Evolutionary conservation across 768 basidiomycete genomes (phyloP), one percentile per base, ranked within the genome.

Genomic region (Fomitopsis pulvina): DNA sequence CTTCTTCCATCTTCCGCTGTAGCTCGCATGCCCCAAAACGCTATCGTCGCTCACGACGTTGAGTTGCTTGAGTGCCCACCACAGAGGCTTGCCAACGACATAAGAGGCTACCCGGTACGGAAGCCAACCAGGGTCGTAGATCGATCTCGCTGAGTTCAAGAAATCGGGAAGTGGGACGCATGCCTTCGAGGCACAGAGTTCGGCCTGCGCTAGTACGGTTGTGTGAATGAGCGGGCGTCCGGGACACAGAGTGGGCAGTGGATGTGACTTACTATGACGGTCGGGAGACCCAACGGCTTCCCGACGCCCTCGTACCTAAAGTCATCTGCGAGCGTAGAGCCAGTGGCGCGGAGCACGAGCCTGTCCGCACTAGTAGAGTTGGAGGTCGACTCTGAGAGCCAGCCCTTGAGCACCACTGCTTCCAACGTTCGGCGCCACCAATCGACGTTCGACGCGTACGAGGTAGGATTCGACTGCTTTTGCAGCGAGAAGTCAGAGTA

Each of bases 401-500:
- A 67, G 1, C 85, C 85, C 22, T 69, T 71, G 47, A 71, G 62
- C n/a, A 85, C 78, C 32, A 86, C 61, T 14, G 70, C 70, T 57
- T 86, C 78, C 8, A 92, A 71, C 0, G 81, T 78, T 40, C 71
- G 68, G 28, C 77, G 79, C 94, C 94, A 97, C 93, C 93, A 97
- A 47, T 84, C 80, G 26, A 92, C 71, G 60, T 89, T 88, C 10
- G 89, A 80, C 43, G 79, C 68, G 64, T 84, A 96, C 3, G 89
- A 83, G 1, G 85, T 76, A 0, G 91, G 87, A 64, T 97, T 94
- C 1, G 90, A 85, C 42, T 80, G 71, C 58, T 86, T 89, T 67
- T 94, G 91, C 11, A 81, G 73, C 0, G 87, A 81, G 50, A 94
- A 82, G 61, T 94, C 92, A 7, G 92, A 87, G 67, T 94, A 97